Conservation (phyloP, 768 basidiomycete species). For the Tricholoma sp. region DNA sequence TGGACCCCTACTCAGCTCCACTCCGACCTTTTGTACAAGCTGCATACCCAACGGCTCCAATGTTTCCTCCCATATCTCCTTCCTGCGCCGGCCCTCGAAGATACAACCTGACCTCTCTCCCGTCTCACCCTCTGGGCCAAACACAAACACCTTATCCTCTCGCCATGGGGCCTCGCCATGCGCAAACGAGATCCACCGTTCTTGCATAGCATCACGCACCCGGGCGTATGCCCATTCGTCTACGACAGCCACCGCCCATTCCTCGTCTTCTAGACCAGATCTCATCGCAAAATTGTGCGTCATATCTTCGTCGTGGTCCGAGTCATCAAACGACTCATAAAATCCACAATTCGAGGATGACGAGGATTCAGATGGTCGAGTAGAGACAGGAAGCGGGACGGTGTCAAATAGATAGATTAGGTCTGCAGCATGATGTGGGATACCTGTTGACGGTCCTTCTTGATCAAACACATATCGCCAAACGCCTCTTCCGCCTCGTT, state of each 20-base stretch:
- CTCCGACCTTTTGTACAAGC: conserved; percentile 67
- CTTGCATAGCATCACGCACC: conserved; percentile 67
- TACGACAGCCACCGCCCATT: conserved; percentile 54
- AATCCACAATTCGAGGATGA: conserved; percentile 19
- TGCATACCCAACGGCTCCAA: conserved; percentile 63
- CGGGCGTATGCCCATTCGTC: conserved; percentile 63
- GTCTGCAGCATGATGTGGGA: conserved; percentile 69
- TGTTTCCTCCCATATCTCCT: conserved; percentile 55
- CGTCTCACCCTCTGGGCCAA: conserved; percentile 78
- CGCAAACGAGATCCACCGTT: conserved; percentile 72
- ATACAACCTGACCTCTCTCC: conserved; percentile 64
- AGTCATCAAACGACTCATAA: conserved; percentile 29
- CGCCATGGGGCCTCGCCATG: conserved; percentile 70
- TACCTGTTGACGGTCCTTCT: conserved; percentile 59
- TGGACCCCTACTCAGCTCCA: conserved; percentile 71
- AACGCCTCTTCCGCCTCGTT: conserved; percentile 53
- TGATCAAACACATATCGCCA: conserved; percentile 84
- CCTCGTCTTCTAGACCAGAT: conserved; percentile 22
- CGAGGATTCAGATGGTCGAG: conserved; percentile 9
- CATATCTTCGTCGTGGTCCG: conserved; percentile 31
- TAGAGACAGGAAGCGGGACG: conserved; percentile 46
- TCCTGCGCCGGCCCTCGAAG: conserved; percentile 61
- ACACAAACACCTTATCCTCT: conserved; percentile 67
- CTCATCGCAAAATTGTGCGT: conserved; percentile 20
- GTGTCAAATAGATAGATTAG: conserved; percentile 78